Evolutionary conservation across 129 eudicot genomes (phyloP), one percentile per base, ranked within the genome.

Genomic region (Flaveria brownii): DNA sequence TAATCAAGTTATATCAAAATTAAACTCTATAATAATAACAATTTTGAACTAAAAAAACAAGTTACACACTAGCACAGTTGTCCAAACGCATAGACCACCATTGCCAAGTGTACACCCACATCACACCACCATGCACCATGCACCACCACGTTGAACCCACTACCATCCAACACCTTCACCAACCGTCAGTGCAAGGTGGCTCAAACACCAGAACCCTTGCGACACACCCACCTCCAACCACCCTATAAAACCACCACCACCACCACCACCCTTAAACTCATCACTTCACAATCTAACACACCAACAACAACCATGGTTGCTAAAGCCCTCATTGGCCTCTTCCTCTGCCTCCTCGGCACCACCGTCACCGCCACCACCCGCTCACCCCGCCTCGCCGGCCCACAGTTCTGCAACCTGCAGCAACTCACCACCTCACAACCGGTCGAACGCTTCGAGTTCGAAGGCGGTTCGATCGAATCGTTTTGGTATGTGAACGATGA

Each of bases 401-500:
- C 85, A 5, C 87, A 84, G 77, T 84, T 87, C 62, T 92, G 96
- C 84, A 83, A 86, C 72, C 69, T 92, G 39, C 82, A 84, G 76
- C 84, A 75, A 23, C 79, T 89, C 17, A 3, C 81, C 14, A 77
- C 86, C 6, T 52, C 80, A 68, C 86, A 89, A 74, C 98, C 98
- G 0, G 10, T 72, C 15, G 65, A 77, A 16, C 55, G 82, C 23
- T 56, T 82, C 25, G 81, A 86, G 51, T 86, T 85, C 60, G 91
- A 89, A 73, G 93, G 93, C 23, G 93, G 97, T 14, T 30, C 77
- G n/a, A 82, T 84, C 9, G 97, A 92, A 78, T 1, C 75, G 22
- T 63, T 23, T 12, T 92, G 97, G 96, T 85, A 87, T 52, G 81
- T 62, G 20, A 61, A 51, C 2, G 88, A 89, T 47, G 88, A 84